Evolutionary conservation across 495 filamentous ascomycete species (phyloP).

Genomic region (Choiromyces venosus): DNA sequence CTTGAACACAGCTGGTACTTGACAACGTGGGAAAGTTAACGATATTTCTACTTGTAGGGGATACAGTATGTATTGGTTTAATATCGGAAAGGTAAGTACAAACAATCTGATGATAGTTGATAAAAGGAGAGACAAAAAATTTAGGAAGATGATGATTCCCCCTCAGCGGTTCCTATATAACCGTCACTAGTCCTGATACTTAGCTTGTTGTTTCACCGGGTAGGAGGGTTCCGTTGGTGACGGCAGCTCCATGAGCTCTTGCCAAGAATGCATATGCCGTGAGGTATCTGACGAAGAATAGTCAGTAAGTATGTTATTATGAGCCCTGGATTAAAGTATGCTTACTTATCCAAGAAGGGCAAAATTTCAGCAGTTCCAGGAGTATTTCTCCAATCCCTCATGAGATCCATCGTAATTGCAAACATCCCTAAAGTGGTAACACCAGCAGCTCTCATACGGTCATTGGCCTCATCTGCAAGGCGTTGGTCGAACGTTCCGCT

Average conservation of each 20-base stretch:
- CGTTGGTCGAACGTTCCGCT: conserved; percentile 56
- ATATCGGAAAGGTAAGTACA: background rate
- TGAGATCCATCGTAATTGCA: conserved; percentile 63
- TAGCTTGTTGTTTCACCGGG: conserved; percentile 46
- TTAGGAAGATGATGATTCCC: background rate
- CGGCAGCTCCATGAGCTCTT: conserved; percentile 47
- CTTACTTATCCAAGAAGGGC: conserved; percentile 60
- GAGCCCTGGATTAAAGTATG: background rate
- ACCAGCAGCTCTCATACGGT: conserved; percentile 60
- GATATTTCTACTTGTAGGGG: background rate
- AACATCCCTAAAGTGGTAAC: conserved; percentile 63
- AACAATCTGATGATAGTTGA: background rate
- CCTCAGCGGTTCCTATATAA: background rate
- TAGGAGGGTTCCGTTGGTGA: conserved; percentile 46
- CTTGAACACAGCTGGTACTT: background rate
- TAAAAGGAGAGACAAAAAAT: background rate
- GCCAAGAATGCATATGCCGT: conserved; percentile 49
- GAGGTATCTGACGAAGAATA: conserved; percentile 41
- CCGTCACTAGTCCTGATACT: background rate
- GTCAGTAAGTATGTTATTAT: conserved; percentile 7
- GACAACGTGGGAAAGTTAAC: background rate
- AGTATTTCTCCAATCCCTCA: conserved; percentile 69
- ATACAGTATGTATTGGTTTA: too few species aligned
- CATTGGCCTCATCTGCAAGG: conserved; percentile 59
- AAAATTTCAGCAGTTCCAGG: conserved; percentile 60